Evolutionary conservation across 192 early-diverging fungal genomes (phyloP).

Genomic region (Coemansia sp.): DNA sequence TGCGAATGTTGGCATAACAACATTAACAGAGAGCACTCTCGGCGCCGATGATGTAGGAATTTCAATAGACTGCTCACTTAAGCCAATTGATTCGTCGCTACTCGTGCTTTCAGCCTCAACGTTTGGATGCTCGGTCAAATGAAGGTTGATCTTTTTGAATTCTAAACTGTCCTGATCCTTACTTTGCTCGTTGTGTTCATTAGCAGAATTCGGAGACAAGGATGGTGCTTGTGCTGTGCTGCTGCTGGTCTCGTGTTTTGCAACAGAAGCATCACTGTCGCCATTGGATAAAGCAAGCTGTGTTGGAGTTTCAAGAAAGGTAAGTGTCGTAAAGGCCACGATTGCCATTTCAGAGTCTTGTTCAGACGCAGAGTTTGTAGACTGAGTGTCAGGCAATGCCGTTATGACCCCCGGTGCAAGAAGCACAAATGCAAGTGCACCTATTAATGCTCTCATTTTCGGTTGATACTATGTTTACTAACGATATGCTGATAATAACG

Average conservation of each 20-base stretch:
- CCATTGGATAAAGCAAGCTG: background rate
- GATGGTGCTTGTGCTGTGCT: background rate
- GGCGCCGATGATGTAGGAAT: conserved; percentile 34
- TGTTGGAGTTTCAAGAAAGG: background rate
- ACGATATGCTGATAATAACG: background rate
- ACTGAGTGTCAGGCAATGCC: background rate
- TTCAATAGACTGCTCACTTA: background rate
- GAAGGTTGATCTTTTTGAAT: background rate
- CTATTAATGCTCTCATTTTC: conserved; percentile 8
- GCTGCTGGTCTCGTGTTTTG: background rate
- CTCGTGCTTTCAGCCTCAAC: background rate
- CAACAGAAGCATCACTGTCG: background rate
- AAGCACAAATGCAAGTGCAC: conserved; percentile 9
- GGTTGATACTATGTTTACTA: background rate
- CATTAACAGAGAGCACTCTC: conserved; percentile 31
- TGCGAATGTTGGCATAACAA: conserved; percentile 45
- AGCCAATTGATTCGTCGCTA: background rate
- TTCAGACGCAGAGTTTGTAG: background rate
- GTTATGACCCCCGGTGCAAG: conserved; percentile 4
- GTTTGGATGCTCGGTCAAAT: background rate
- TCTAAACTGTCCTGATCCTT: background rate
- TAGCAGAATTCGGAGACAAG: background rate
- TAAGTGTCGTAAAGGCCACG: conserved; percentile 2
- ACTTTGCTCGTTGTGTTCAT: background rate
- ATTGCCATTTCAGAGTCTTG: background rate